Conservation (phyloP, 345 rosid genomes). For the Triadica sebifera region DNA sequence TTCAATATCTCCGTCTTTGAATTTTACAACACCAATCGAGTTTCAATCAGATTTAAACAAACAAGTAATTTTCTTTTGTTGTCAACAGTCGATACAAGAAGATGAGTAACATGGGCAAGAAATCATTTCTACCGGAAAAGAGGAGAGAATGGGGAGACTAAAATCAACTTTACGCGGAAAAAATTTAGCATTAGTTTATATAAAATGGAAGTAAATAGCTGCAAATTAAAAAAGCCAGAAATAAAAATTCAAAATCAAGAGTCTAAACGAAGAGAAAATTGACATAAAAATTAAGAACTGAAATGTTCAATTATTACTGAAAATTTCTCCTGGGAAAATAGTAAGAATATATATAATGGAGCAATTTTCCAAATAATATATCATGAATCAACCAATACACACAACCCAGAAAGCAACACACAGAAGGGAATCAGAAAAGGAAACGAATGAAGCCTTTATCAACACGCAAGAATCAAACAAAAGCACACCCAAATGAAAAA, state of each 20-base stretch:
- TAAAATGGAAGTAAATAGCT: not conserved
- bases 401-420: not conserved
- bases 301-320: not conserved
- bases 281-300: not conserved
- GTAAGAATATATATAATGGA: not conserved
- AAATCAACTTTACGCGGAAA: not conserved
- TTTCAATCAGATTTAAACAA: not conserved
- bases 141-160: not conserved
- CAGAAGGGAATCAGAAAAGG: not conserved
- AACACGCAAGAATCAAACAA: constrained; percentile 12
- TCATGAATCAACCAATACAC: not conserved
- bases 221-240: not conserved
- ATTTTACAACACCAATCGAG: not conserved
- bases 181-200: not conserved
- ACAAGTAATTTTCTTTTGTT: not conserved
- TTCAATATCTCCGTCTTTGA: not conserved
- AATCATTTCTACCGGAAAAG: not conserved
- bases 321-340: not conserved
- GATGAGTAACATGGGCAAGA: not conserved
- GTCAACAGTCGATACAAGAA: not conserved
- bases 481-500: not conserved
- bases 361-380: not conserved
- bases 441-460: not conserved
- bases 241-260: not conserved
- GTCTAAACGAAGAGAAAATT: not conserved